Base-by-base conservation (phyloP, 2,329 filamentous ascomycete genomes). In the Fonsecaea multimorphosa region DNA sequence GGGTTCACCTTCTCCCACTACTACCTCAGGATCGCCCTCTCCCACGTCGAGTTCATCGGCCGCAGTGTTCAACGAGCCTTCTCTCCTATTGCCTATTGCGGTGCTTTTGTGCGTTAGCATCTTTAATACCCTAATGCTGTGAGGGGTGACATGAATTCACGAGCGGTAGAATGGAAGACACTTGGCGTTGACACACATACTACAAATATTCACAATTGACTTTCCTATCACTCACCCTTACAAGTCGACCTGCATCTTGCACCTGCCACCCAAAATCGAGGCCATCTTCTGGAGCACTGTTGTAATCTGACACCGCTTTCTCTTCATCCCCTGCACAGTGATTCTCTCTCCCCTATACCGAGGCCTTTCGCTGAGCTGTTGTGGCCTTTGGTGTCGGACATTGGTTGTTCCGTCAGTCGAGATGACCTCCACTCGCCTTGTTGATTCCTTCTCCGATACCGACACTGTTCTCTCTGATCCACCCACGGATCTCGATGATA, bases 391-490 rank as follows among this genome's bases (percentile, higher is more conserved):
- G 7, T 44, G 55, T 24, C 16, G 55, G 56, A 44, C 19, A 16
- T 22, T 58, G 38, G 24, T 29, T 32, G 6, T 49, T 34, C 56
- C 27, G 7, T 46, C 38, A 19, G 38, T 55, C 46, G 29, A 34
- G n/a, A 58, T 66, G 24, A 34, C 46, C 24, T 29, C 27, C 12
- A 59, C 2, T 9, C 12, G 27, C 29, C 31, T 36, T 38, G 16
- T 59, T 34, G 40, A 60, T 12, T 22, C 57, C 38, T 24, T 51
- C 22, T 62, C 46, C 16, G 58, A 65, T 32, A 40, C 46, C 52
- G 66, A 69, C 16, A 64, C 65, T 27, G 61, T 68, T 16, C 60
- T 70, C 19, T 64, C 62, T 63, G 68, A 68, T 36, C 63, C 63
- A 40, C 60, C 68, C 31, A 31, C 55, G 19, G 65, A 68, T 58